Evolutionary conservation across 257 asterid genomes (phyloP).

Genomic region (Scutellaria minor): DNA sequence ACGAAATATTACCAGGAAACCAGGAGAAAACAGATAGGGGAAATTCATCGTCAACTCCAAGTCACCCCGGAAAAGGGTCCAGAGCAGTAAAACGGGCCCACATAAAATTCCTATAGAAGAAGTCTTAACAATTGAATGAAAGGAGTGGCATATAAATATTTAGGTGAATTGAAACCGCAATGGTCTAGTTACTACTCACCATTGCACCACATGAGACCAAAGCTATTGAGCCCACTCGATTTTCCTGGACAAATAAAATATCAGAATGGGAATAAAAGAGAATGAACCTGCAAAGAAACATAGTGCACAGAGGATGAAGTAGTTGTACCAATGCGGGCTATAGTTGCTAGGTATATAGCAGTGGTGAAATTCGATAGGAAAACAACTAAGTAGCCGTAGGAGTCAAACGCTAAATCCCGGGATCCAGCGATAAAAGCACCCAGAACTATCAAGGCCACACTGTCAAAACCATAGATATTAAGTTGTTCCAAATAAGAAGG

Average conservation of each 20-base stretch:
- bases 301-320: slow-evolving; percentile 38
- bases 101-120: slow-evolving; percentile 63
- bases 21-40: slow-evolving; percentile 71
- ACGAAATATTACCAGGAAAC: slow-evolving; percentile 73
- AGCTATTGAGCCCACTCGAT: slow-evolving; percentile 90
- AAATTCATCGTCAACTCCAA: slow-evolving; percentile 75
- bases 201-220: slow-evolving; percentile 99
- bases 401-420: slow-evolving; percentile 87
- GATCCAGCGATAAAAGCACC: slow-evolving; percentile 98
- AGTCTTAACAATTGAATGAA: slow-evolving; percentile 19
- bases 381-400: slow-evolving; percentile 80
- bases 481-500: slow-evolving; percentile 17
- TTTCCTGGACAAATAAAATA: slow-evolving; percentile 60
- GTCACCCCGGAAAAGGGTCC: slow-evolving; percentile 87
- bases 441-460: slow-evolving; percentile 88
- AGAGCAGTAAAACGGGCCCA: slow-evolving; percentile 59
- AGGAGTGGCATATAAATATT: background rate
- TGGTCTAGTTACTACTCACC: slow-evolving; percentile 54
- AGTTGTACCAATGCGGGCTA: slow-evolving; percentile 85
- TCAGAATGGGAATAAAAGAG: slow-evolving; percentile 35
- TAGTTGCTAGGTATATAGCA: slow-evolving; percentile 94
- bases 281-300: slow-evolving; percentile 33
- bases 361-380: slow-evolving; percentile 85
- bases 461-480: slow-evolving; percentile 48
- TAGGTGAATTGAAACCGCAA: slow-evolving; percentile 3